Base-by-base conservation (phyloP, 2,329 filamentous ascomycete genomes). In the Neofusicoccum cordaticola region DNA sequence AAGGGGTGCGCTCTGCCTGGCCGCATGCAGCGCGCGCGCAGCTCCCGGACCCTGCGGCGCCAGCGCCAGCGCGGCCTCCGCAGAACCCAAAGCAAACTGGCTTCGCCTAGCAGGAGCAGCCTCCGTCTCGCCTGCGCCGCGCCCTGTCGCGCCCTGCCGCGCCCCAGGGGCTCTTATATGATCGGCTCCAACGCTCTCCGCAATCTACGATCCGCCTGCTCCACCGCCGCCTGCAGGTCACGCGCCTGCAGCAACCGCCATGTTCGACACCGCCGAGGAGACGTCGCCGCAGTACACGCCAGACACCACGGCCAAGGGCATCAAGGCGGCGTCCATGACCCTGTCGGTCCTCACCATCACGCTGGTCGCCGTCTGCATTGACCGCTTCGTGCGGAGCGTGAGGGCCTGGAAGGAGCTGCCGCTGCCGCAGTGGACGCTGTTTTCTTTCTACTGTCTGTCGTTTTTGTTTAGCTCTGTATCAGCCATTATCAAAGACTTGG, bases 321-420 rank as follows among this genome's bases (percentile, higher is more conserved):
- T 60, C 56, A 60, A 47, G 42, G 56, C 41, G 12, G 56, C 41
- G 42, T 60, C 56, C 27, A 60, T 60, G 56, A 60, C 42, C 15
- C 42, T 60, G 27, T 60, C 56, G 4, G 56, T 60, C 42, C 31
- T 60, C 31, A 60, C 56, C 56, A 60, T 60, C 42, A 44, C 56
- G 22, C 56, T 60, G 2, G 31, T 31, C 27, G 22, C 56, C 27
- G 15, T 60, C 27, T 60, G 56, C 42, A 47, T 60, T 19, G 56
- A 60, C 9, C 56, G 56, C 9, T 60, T 60, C 42, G n/a, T 60
- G 8, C 41, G 56, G 8, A 60, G 56, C 31, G 56, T 60, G 15
- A 39, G n/a, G 11, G 56, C 56, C 7, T 60, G 56, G 56, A 60
- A 60, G 3, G 31, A 60, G 12, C 17, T 60, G 15, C 42, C 56